Evolutionary conservation across 352 stramenopile species (phyloP).

Genomic region (Thalassiosira exigua): DNA sequence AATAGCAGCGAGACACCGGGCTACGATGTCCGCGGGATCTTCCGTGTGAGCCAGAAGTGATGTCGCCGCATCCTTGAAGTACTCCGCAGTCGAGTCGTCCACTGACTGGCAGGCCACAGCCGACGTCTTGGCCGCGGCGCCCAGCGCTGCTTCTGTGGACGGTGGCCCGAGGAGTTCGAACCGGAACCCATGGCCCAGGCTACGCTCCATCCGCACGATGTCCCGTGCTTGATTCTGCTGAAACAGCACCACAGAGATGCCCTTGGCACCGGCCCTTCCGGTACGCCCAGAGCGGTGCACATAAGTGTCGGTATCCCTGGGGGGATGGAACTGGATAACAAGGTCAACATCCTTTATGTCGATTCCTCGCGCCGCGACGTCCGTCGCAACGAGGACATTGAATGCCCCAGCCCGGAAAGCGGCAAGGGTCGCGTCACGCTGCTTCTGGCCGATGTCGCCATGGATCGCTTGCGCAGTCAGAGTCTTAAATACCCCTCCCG

Average conservation of each 20-base stretch:
- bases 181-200: slow-evolving; percentile 84
- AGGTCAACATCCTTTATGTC: slow-evolving; percentile 94
- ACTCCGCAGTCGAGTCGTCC: slow-evolving; percentile 72
- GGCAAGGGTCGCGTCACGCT: slow-evolving; percentile 97
- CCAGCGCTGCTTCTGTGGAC: slow-evolving; percentile 74
- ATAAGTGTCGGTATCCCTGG: slow-evolving; percentile 93
- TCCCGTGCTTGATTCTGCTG: slow-evolving; percentile 74
- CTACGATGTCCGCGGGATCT: slow-evolving; percentile 74
- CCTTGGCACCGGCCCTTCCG: slow-evolving; percentile 91
- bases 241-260: slow-evolving; percentile 90
- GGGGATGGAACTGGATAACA: slow-evolving; percentile 92
- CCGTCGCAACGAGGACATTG: slow-evolving; percentile 95
- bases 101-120: slow-evolving; percentile 76
- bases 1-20: slow-evolving; percentile 84
- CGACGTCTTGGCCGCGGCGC: slow-evolving; percentile 80
- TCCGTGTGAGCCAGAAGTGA: slow-evolving; percentile 67
- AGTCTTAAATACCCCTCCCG: slow-evolving; percentile 88
- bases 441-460: slow-evolving; percentile 95
- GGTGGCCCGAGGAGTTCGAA: slow-evolving; percentile 84
- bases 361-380: slow-evolving; percentile 95
- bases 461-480: slow-evolving; percentile 90
- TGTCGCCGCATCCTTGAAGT: slow-evolving; percentile 79
- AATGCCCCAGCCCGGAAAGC: slow-evolving; percentile 95
- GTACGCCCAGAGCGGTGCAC: slow-evolving; percentile 95
- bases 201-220: slow-evolving; percentile 83